Conservation (phyloP, 495 filamentous ascomycete species). For the Polyplosphaeria fusca region DNA sequence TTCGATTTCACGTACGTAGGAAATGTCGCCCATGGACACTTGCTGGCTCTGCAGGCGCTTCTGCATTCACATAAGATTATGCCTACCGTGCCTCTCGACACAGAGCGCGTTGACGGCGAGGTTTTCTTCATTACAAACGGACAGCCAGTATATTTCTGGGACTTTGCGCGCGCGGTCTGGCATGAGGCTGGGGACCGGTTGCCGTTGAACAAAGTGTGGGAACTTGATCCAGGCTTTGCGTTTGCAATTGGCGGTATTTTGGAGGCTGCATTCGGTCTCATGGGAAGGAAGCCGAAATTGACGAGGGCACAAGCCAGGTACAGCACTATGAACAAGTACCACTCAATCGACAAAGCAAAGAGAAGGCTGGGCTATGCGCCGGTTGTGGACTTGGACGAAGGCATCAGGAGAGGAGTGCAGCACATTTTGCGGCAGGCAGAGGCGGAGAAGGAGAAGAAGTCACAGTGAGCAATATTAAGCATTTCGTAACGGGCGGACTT, state of each 20-base stretch:
- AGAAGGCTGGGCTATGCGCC: constrained; percentile 70
- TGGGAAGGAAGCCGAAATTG: constrained; percentile 73
- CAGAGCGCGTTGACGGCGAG: constrained; percentile 86
- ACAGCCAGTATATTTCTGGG: constrained; percentile 92
- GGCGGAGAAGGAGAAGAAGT: constrained; percentile 29
- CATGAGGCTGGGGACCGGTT: constrained; percentile 43
- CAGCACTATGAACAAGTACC: constrained; percentile 81
- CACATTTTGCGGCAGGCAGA: constrained; percentile 57
- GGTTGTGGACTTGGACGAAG: constrained; percentile 70
- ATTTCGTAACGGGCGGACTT: no score
- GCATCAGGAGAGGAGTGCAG: constrained; percentile 64
- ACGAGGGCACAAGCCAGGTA: constrained; percentile 72
- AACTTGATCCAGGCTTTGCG: constrained; percentile 62
- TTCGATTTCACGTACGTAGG: constrained; percentile 82
- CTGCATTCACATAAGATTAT: constrained; percentile 54
- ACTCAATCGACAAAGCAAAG: constrained; percentile 81
- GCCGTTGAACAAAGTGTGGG: constrained; percentile 55
- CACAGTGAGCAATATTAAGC: constrained; percentile 24
- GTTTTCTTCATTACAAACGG: constrained; percentile 96
- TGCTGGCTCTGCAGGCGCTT: constrained; percentile 70
- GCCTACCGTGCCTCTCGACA: constrained; percentile 59
- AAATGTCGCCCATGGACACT: constrained; percentile 73
- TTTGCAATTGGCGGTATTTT: constrained; percentile 62
- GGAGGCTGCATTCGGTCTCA: constrained; percentile 63
- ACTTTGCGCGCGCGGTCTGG: constrained; percentile 80